Evolutionary conservation across 768 basidiomycete genomes (phyloP), one percentile per base, ranked within the genome.

Genomic region (Russula olivacea): DNA sequence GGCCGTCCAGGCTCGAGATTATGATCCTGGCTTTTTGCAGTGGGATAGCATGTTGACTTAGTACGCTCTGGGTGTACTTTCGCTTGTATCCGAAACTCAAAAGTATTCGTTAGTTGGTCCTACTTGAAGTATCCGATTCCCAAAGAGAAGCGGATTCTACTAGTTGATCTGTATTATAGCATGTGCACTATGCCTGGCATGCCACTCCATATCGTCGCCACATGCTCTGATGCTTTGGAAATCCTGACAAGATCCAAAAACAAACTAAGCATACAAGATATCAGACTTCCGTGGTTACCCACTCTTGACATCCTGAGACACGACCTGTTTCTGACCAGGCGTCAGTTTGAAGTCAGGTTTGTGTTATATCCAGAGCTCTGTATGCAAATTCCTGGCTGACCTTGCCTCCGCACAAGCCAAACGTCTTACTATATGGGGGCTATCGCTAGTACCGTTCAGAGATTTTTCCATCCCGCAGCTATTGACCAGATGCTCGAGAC

Each of bases 401-500:
- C 30, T 62, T 32, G 30, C 54, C 49, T 30, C 38, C n/a, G 30
- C 52, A 59, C 25, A 65, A 89, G 88, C 64, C 87, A 88, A 75
- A 73, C 85, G n/a, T 82, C 88, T 19, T 89, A 84, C 83, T 87
- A 83, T 68, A 84, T 89, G 85, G 88, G 86, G 4, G 83, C 83
- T 67, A 78, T 89, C 64, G 85, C 87, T 34, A 81, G 85, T 41
- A 79, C 79, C 69, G 77, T 83, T 50, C 83, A 90, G 58, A 79
- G 89, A 58, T 95, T 95, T 79, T 95, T 93, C 75, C 92, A 93
- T 68, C 93, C 93, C 19, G 83, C 88, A 47, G 87, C 91, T 38
- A 86, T 86, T 58, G 84, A 88, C 67, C 88, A 91, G 68, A 95
- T 97, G 91, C 82, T 97, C 34, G 79, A 86, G n/a, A 86, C 82